Percentiles rank a stretch among this genome's conserved stretches.
Conservation (phyloP, 169 alveolate genomes). For the Cytauxzoon felis region DNA sequence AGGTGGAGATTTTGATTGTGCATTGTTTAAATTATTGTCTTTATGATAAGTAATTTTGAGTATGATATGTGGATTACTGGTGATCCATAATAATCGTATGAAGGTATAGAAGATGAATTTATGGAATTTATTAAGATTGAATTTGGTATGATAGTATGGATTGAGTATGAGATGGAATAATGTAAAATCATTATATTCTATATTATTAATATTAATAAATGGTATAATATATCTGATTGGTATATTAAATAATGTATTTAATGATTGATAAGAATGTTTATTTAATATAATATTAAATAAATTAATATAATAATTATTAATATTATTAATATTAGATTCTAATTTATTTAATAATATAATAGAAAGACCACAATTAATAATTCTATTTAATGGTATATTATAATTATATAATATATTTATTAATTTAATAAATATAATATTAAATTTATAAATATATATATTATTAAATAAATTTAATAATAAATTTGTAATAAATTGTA, state of each 20-base stretch:
- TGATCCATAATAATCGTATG: conserved; percentile 33
- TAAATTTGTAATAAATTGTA: background rate
- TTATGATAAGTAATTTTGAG: background rate
- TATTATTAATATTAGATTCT: background rate
- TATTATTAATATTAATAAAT: background rate
- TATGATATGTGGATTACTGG: conserved; percentile 28
- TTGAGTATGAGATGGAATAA: conserved; percentile 26
- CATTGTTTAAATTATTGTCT: background rate
- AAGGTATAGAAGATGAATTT: conserved; percentile 37
- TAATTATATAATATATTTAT: conserved; percentile 2
- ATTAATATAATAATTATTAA: background rate
- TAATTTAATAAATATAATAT: background rate
- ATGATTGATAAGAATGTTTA: background rate
- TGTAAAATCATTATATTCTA: conserved; percentile 30
- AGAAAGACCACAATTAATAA: conserved; percentile 21
- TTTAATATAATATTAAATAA: background rate
- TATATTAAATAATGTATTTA: background rate
- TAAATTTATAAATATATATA: background rate
- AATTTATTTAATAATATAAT: background rate
- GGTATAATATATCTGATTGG: background rate
- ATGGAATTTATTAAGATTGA: conserved; percentile 1
- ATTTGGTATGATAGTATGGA: background rate
- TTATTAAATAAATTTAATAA: background rate
- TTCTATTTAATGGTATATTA: conserved; percentile 6
- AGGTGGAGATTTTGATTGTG: no score